phyloP scores from a whole-genome alignment of 305 asterid genomes.

The Fraxinus platypoda region DNA sequence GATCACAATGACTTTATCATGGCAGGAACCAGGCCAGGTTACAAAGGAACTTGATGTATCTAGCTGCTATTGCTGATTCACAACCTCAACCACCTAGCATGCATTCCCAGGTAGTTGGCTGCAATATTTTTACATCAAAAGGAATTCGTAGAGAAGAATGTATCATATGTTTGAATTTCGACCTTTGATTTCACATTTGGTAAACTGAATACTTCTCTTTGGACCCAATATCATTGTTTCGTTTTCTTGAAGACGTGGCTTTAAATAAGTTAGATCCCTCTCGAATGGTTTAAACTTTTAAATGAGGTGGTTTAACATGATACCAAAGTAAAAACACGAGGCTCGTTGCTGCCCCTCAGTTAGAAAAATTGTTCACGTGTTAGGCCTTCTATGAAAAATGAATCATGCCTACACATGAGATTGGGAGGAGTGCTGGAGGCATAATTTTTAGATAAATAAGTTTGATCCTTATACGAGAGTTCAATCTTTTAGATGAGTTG shows the following conservation, averaged over 20 bases:
- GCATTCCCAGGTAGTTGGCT: constrained; percentile 72
- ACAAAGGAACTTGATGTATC: constrained; percentile 91
- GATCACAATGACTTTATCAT: neutral
- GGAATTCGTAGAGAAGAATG: neutral
- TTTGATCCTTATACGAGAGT: neutral
- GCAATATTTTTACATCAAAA: neutral
- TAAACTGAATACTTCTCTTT: neutral
- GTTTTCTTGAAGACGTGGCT: neutral
- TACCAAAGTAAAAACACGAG: neutral
- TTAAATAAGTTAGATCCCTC: neutral
- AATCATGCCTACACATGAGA: neutral
- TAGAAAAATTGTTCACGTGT: neutral
- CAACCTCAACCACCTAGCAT: constrained; percentile 88
- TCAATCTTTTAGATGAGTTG: neutral
- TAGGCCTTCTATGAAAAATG: neutral
- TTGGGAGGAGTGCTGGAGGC: neutral
- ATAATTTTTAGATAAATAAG: neutral
- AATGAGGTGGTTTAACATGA: neutral
- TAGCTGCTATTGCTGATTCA: constrained; percentile 96
- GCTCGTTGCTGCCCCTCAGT: neutral
- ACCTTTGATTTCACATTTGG: neutral
- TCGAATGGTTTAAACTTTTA: neutral
- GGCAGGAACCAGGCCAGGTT: constrained; percentile 82
- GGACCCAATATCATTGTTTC: neutral
- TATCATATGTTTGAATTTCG: neutral